Percentiles rank a stretch among this genome's conserved stretches.
Evolutionary conservation across 108 stramenopile genomes (phyloP).

Genomic region (Skeletonema menzelii): DNA sequence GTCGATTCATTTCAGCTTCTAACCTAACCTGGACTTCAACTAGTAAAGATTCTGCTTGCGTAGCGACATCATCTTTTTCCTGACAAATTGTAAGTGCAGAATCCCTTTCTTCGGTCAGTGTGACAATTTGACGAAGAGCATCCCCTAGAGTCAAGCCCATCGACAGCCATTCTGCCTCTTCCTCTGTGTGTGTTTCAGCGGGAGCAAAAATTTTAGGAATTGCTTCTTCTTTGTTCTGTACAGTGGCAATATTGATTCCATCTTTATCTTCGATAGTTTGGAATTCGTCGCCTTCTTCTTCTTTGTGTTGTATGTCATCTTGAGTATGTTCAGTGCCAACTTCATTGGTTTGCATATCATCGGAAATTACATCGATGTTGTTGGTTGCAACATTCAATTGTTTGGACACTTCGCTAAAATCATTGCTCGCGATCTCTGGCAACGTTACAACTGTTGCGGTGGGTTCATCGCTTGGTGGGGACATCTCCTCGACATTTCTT

Average conservation of each 20-base stretch:
- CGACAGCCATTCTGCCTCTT: conserved; percentile 44
- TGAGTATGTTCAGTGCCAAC: not conserved
- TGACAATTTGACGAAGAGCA: conserved; percentile 44
- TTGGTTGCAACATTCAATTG: not conserved
- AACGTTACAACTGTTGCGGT: not conserved
- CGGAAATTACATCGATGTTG: not conserved
- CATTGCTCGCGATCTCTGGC: not conserved
- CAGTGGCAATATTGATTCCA: not conserved
- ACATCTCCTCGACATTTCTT: not conserved
- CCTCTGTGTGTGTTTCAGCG: conserved; percentile 19
- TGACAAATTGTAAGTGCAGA: conserved; percentile 31
- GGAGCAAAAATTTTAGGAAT: not conserved
- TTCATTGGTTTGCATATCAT: not conserved
- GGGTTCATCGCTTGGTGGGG: too few species aligned
- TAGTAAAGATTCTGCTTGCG: conserved; percentile 42
- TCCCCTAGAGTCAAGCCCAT: conserved; percentile 43
- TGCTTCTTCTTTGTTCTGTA: not conserved
- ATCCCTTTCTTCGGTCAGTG: conserved; percentile 47
- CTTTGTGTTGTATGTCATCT: not conserved
- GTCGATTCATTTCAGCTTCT: conserved; percentile 61
- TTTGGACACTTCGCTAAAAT: not conserved
- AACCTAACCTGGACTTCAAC: conserved; percentile 67
- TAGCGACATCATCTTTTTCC: conserved; percentile 21
- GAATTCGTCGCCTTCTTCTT: not conserved
- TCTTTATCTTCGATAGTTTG: not conserved